These are phyloP conservation scores for Trichoderma sp. DNA, from an alignment of 2,329 filamentous ascomycete genomes.

Conservation along the genomic window DNA sequence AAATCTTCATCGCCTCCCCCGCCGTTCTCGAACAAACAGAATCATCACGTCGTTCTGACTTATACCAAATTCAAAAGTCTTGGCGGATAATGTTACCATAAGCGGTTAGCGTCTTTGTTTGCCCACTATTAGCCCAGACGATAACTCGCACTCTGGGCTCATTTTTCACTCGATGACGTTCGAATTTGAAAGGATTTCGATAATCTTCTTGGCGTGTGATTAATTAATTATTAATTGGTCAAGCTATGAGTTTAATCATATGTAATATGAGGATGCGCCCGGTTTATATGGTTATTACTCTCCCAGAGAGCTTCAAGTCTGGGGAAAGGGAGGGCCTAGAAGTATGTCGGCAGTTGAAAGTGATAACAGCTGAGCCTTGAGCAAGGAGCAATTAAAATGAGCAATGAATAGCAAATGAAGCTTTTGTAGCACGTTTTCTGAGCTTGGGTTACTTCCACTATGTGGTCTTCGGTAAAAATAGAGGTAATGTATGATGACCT, in stretches of 20 bases:
- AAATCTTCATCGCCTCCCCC: not conserved
- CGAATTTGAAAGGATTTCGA: not conserved
- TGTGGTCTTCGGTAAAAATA: not conserved
- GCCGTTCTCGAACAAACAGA: not conserved
- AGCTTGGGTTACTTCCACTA: not conserved
- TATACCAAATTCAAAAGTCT: not conserved
- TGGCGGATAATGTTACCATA: constrained; percentile 11
- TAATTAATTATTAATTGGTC: not conserved
- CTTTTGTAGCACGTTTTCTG: too few species aligned
- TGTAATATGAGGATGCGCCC: not conserved
- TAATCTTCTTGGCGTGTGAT: not conserved
- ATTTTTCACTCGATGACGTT: not conserved
- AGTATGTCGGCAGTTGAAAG: not conserved
- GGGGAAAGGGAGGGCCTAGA: not conserved
- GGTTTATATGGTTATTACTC: not conserved
- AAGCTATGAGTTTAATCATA: not conserved
- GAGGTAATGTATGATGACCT: not conserved
- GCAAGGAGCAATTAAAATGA: too few species aligned
- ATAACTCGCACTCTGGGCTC: not conserved
- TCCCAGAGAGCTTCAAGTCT: not conserved
- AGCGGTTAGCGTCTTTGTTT: not conserved
- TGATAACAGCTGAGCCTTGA: not conserved
- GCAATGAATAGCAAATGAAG: too few species aligned
- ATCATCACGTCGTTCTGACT: not conserved
- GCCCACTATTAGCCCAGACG: not conserved